A percentile compares a stretch with the other conserved stretches of the same genome.
Evolutionary conservation across 352 stramenopile genomes (phyloP).

Genomic region (Elongisporangium undulatum): DNA sequence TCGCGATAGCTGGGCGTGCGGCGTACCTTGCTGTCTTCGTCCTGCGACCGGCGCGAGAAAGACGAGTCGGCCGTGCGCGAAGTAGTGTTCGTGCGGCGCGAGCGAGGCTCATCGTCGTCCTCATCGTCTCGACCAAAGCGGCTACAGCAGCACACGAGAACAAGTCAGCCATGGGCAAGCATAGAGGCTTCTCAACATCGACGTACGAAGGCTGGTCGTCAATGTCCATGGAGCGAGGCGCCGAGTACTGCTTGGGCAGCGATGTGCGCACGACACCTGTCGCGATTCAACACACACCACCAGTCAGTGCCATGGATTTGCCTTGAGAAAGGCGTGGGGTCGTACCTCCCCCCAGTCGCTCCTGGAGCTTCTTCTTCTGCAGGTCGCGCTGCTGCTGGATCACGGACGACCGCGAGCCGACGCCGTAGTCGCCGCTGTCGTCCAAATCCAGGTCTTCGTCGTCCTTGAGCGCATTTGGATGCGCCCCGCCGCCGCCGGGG

Average conservation of each 20-base stretch:
- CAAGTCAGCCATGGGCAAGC: too few relatives aligned
- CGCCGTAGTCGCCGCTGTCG: constrained; percentile 46
- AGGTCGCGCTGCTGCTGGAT: constrained; percentile 84
- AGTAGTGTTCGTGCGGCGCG: constrained; percentile 10
- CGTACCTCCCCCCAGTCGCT: constrained; percentile 72
- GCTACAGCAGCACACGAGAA: constrained; percentile 14
- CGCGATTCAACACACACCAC: background rate
- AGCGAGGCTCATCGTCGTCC: constrained; percentile 38
- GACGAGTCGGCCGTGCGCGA: constrained; percentile 1
- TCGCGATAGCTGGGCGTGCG: constrained; percentile 5
- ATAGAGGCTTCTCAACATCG: too few relatives aligned
- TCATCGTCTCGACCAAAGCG: constrained; percentile 73
- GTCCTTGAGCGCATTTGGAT: constrained; percentile 78
- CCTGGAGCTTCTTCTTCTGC: constrained; percentile 86
- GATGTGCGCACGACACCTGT: constrained; percentile 70
- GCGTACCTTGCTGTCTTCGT: constrained; percentile 3
- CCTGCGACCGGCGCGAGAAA: background rate
- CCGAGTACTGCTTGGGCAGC: constrained; percentile 74
- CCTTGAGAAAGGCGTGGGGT: background rate
- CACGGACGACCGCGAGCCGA: constrained; percentile 61
- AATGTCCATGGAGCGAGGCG: constrained; percentile 62
- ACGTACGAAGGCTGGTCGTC: constrained; percentile 81
- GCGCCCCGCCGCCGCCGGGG: constrained; percentile 24
- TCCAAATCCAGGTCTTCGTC: constrained; percentile 67
- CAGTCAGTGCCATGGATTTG: background rate